Conservation (phyloP, 2,329 filamentous ascomycete species). For the Sarocladium brachiariae region DNA sequence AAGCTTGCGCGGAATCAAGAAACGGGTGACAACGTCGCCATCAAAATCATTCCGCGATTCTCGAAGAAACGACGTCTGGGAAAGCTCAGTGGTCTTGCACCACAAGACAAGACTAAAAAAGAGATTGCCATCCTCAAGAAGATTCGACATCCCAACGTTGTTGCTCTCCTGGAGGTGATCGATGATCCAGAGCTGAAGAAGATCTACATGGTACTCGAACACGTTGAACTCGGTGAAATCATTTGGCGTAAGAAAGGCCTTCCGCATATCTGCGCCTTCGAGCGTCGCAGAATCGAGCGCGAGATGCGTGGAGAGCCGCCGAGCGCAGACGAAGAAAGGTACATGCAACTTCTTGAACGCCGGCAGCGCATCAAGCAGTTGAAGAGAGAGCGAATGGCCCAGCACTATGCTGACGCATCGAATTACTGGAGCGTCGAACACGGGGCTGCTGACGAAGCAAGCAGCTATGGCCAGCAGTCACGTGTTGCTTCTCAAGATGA, state of each 20-base stretch:
- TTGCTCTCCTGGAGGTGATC: conserved; percentile 91
- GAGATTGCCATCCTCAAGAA: conserved; percentile 99
- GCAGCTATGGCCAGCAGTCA: conserved; percentile 32
- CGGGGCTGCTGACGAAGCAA: conserved; percentile 52
- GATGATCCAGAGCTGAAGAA: conserved; percentile 95
- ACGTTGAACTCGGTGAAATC: conserved; percentile 89
- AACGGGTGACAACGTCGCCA: conserved; percentile 75
- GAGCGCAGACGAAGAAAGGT: conserved; percentile 53
- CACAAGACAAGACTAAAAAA: conserved; percentile 77
- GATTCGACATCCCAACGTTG: conserved; percentile 93
- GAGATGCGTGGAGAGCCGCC: conserved; percentile 57
- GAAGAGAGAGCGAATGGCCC: conserved; percentile 49
- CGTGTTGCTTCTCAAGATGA: conserved; percentile 36
- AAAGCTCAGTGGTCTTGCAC: conserved; percentile 60
- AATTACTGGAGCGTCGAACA: conserved; percentile 83
- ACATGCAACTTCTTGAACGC: conserved; percentile 51
- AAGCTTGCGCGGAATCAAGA: conserved; percentile 81
- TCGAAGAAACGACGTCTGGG: conserved; percentile 91
- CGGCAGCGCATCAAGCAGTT: conserved; percentile 50
- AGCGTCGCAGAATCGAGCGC: conserved; percentile 72
- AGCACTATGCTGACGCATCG: conserved; percentile 43
- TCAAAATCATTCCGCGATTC: conserved; percentile 97
- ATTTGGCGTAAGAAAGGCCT: conserved; percentile 87
- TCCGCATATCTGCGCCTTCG: conserved; percentile 73
- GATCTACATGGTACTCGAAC: conserved; percentile 96